Percentiles rank a stretch among this genome's conserved stretches.
Evolutionary conservation across 108 stramenopile species (phyloP).

Genomic region (Schizochytrium sp.): DNA sequence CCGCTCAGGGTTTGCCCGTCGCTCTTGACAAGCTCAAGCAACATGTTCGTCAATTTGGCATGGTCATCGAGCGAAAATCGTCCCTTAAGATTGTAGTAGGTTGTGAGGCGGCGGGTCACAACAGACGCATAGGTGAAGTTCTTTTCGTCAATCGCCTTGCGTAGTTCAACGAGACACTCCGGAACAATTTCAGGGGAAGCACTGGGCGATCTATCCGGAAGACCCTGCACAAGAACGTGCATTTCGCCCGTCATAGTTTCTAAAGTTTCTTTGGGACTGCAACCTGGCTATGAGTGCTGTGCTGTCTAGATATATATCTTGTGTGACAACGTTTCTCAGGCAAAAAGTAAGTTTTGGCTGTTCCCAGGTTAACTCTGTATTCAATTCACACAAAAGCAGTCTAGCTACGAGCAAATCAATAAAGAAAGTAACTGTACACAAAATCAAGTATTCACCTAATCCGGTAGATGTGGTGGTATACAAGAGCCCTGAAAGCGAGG

Average conservation of each 20-base stretch:
- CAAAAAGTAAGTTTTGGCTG: no score
- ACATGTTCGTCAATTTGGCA: neutral
- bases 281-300: neutral
- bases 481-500: no score
- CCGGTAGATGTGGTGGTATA: no score
- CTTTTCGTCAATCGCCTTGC: constrained; percentile 26
- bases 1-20: neutral
- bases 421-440: no score
- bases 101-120: neutral
- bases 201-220: neutral
- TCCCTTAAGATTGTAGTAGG: constrained; percentile 9
- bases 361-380: no score
- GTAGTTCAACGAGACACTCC: neutral
- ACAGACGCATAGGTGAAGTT: neutral
- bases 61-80: constrained; percentile 38
- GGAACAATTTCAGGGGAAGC: neutral
- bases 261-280: neutral
- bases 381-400: no score
- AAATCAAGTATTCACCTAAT: no score
- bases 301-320: no score
- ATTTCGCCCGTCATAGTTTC: neutral
- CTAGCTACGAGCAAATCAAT: no score
- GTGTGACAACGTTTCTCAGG: no score
- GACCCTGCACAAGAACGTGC: neutral
- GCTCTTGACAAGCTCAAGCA: neutral